phyloP scores from a whole-genome alignment of 306 rosid species.

The Cajanus cajan region DNA sequence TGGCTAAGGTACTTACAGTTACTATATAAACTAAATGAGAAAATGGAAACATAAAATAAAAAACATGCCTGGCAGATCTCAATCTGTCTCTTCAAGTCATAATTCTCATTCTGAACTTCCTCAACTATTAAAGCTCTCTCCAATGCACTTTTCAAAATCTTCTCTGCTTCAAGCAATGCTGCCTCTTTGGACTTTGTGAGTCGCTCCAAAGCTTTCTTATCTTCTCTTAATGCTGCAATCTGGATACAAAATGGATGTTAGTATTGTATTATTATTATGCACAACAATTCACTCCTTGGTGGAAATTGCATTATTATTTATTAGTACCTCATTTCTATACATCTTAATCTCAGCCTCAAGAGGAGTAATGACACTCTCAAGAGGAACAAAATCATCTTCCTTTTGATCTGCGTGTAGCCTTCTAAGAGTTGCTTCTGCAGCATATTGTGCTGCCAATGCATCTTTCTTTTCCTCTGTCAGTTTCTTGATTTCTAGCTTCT shows the following conservation, averaged over 20 bases:
- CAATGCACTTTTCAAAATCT: constrained; percentile 74
- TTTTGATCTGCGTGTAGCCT: constrained; percentile 63
- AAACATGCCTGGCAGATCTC: constrained; percentile 93
- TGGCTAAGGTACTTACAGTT: constrained; percentile 7
- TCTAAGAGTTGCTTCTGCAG: constrained; percentile 88
- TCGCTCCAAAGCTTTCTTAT: constrained; percentile 83
- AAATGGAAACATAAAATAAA: constrained; percentile 22
- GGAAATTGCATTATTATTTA: not conserved
- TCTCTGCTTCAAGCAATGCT: constrained; percentile 90
- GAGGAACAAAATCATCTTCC: constrained; percentile 65
- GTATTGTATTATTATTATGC: not conserved
- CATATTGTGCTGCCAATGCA: constrained; percentile 84
- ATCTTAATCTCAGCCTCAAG: constrained; percentile 91
- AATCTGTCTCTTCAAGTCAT: constrained; percentile 92
- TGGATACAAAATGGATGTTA: constrained; percentile 30
- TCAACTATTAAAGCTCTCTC: constrained; percentile 96
- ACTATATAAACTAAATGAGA: not conserved
- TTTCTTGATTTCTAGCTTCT: constrained; percentile 86
- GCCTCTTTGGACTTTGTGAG: constrained; percentile 81
- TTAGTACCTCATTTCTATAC: constrained; percentile 70
- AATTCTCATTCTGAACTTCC: constrained; percentile 94
- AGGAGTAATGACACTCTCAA: constrained; percentile 76
- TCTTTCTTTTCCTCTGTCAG: constrained; percentile 69
- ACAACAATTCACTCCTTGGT: not conserved
- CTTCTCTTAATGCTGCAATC: constrained; percentile 77